phyloP scores from a whole-genome alignment of 129 eudicot species.

The Lactuca sativa region DNA sequence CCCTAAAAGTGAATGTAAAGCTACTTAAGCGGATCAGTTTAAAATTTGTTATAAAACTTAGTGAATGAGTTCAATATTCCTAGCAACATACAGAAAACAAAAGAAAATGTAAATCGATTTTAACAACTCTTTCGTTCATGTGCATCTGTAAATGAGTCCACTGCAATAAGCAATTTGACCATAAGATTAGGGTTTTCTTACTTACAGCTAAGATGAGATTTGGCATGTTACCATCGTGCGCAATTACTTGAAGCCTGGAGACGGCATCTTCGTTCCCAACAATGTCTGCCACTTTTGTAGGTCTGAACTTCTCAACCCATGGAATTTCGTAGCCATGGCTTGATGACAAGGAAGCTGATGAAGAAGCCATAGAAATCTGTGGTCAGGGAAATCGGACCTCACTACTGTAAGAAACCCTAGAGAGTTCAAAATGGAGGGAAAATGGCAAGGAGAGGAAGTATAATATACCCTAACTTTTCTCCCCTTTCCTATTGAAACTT shows the following conservation, averaged over 20 bases:
- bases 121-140: not conserved
- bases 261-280: slow-evolving; percentile 97
- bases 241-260: slow-evolving; percentile 90
- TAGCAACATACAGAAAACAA: not conserved
- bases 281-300: slow-evolving; percentile 76
- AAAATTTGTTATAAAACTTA: not conserved
- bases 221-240: slow-evolving; percentile 97
- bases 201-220: slow-evolving; percentile 81
- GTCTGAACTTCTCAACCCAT: slow-evolving; percentile 96
- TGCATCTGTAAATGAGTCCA: not conserved
- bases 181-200: not conserved
- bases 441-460: not conserved
- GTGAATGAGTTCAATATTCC: not conserved
- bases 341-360: slow-evolving; percentile 43
- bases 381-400: not conserved
- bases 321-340: slow-evolving; percentile 71
- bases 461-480: not conserved
- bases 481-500: not conserved
- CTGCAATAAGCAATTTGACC: not conserved
- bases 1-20: slow-evolving; percentile 1
- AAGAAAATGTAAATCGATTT: not conserved
- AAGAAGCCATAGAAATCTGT: slow-evolving; percentile 44
- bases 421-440: slow-evolving; percentile 46
- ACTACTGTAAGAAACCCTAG: slow-evolving; percentile 26
- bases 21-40: not conserved